Percentiles rank a stretch among this genome's conserved stretches.
phyloP scores from a whole-genome alignment of 1,139 yeast genomes.

The Debaryomyces udenii region DNA sequence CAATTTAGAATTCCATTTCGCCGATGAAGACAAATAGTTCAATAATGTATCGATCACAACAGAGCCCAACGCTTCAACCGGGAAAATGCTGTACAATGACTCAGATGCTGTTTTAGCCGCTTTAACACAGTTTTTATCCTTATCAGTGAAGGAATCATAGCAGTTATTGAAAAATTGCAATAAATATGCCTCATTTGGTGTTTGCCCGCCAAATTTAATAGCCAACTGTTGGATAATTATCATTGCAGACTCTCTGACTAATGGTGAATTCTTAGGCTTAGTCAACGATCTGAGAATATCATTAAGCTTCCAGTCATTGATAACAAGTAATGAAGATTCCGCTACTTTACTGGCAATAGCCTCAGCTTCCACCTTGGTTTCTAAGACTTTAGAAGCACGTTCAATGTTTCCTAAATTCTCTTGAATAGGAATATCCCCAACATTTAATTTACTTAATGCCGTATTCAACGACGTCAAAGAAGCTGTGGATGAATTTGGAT shows the following conservation, averaged over 20 bases:
- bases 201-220: slow-evolving; percentile 62
- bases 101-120: slow-evolving; percentile 77
- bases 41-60: slow-evolving; percentile 64
- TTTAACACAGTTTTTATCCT: slow-evolving; percentile 82
- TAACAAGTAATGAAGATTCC: slow-evolving; percentile 48
- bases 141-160: slow-evolving; percentile 75
- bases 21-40: slow-evolving; percentile 71
- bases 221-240: slow-evolving; percentile 70
- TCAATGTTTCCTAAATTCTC: slow-evolving; percentile 60
- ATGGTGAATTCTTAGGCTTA: slow-evolving; percentile 72
- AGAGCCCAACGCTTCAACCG: slow-evolving; percentile 79
- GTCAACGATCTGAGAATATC: slow-evolving; percentile 66
- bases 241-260: slow-evolving; percentile 77
- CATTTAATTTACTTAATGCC: slow-evolving; percentile 64
- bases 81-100: slow-evolving; percentile 66
- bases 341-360: slow-evolving; percentile 53
- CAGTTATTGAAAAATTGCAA: slow-evolving; percentile 58
- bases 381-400: slow-evolving; percentile 60
- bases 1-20: slow-evolving; percentile 91
- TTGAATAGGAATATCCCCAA: slow-evolving; percentile 67
- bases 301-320: slow-evolving; percentile 66
- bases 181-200: slow-evolving; percentile 77
- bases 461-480: slow-evolving; percentile 73
- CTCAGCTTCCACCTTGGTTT: slow-evolving; percentile 64
- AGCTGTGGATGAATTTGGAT: slow-evolving; percentile 55